These are phyloP conservation scores for Sporopachydermia quercuum DNA, from an alignment of 805 yeast species.

Conservation along the genomic window DNA sequence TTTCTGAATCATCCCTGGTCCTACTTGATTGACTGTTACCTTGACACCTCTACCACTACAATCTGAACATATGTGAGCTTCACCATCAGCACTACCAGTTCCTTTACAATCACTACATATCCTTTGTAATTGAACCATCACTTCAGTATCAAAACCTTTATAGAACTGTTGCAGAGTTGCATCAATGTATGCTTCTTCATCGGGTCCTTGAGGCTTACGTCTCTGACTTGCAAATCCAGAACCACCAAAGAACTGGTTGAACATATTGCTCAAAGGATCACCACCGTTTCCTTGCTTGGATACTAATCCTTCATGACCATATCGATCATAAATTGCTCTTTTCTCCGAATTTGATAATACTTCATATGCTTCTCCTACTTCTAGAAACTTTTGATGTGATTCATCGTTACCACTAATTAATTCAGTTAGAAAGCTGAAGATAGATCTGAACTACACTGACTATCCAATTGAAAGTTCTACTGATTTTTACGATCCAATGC, in stretches of 20 bases:
- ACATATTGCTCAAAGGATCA: slow-evolving; percentile 39
- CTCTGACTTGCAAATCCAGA: slow-evolving; percentile 18
- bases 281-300: slow-evolving; percentile 21
- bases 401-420: slow-evolving; percentile 45
- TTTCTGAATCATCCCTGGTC: slow-evolving; percentile 82
- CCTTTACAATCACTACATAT: slow-evolving; percentile 72
- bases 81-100: slow-evolving; percentile 72
- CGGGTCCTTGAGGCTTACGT: slow-evolving; percentile 44
- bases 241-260: slow-evolving; percentile 46
- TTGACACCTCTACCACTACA: slow-evolving; percentile 71
- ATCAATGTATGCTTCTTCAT: slow-evolving; percentile 39
- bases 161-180: slow-evolving; percentile 53
- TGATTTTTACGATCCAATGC: not conserved
- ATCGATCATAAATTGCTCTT: slow-evolving; percentile 51
- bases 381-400: slow-evolving; percentile 77
- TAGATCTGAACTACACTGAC: not conserved
- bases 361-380: slow-evolving; percentile 88
- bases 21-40: slow-evolving; percentile 56
- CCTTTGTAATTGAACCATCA: slow-evolving; percentile 54
- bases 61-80: slow-evolving; percentile 42
- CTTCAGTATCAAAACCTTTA: slow-evolving; percentile 48
- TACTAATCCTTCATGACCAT: slow-evolving; percentile 63
- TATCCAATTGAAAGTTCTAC: not conserved
- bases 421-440: not conserved
- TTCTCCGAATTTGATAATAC: slow-evolving; percentile 62